These are phyloP conservation scores for Moelleriella libera DNA, from an alignment of 2,329 filamentous ascomycete species.

Conservation along the genomic window DNA sequence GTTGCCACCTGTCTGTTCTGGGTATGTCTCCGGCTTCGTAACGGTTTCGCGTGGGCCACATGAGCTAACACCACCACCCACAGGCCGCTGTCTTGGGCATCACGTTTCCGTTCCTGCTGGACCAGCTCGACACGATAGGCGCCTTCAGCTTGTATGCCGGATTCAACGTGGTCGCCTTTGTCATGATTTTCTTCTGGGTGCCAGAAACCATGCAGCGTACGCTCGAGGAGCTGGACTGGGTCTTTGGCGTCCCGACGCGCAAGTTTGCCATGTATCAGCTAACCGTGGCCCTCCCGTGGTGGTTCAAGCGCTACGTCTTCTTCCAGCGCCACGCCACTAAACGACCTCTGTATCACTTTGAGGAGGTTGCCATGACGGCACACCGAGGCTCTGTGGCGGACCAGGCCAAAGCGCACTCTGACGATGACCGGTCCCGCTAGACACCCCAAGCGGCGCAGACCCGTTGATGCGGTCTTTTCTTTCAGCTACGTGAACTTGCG, in stretches of 20 bases:
- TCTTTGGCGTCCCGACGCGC: slow-evolving; percentile 30
- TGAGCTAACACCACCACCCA: too few species aligned
- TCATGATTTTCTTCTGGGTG: slow-evolving; percentile 35
- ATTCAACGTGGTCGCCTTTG: slow-evolving; percentile 37
- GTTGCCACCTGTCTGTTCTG: slow-evolving; percentile 46
- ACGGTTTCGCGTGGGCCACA: too few species aligned
- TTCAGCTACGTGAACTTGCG: too few species aligned
- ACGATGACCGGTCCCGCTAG: not conserved
- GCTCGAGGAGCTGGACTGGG: slow-evolving; percentile 35
- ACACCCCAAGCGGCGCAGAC: too few species aligned
- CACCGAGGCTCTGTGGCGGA: not conserved
- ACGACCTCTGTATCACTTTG: slow-evolving; percentile 22
- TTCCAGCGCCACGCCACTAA: slow-evolving; percentile 16
- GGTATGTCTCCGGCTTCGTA: slow-evolving; percentile 6
- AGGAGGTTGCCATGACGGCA: slow-evolving; percentile 9
- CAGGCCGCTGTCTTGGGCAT: slow-evolving; percentile 31
- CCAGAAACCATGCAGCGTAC: slow-evolving; percentile 41
- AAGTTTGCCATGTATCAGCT: slow-evolving; percentile 27
- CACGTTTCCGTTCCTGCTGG: slow-evolving; percentile 35
- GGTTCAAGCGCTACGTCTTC: slow-evolving; percentile 17
- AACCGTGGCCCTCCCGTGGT: slow-evolving; percentile 16
- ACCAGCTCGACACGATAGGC: slow-evolving; percentile 16
- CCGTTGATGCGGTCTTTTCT: too few species aligned
- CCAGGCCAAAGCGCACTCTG: slow-evolving; percentile 1
- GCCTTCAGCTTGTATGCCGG: slow-evolving; percentile 38